Conservation (phyloP, 116 monocot species). For the Phalaenopsis hybrid region DNA sequence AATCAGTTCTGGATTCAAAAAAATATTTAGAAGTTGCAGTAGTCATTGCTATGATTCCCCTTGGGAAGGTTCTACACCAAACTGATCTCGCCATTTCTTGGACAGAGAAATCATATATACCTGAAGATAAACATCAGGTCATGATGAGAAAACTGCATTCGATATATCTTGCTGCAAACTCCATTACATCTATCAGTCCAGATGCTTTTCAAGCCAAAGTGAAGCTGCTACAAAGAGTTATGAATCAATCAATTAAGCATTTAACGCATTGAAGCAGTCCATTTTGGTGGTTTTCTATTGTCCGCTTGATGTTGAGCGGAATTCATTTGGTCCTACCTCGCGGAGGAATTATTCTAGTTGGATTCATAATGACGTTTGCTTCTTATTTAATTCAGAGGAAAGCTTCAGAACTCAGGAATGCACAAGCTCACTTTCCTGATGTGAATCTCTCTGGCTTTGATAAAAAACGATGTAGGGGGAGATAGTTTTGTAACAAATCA, state of each 20-base stretch:
- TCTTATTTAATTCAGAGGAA: constrained; percentile 37
- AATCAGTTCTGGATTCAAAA: constrained; percentile 14
- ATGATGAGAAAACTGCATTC: constrained; percentile 45
- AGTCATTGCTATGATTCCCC: constrained; percentile 53
- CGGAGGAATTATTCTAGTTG: constrained; percentile 43
- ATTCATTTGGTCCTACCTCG: constrained; percentile 25
- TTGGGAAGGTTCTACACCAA: constrained; percentile 32
- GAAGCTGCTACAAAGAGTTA: constrained; percentile 12
- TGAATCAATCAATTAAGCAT: constrained; percentile 9
- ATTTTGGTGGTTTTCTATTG: constrained; percentile 49
- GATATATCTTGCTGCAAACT: constrained; percentile 24
- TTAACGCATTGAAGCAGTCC: constrained; percentile 15
- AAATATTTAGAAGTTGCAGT: constrained; percentile 64
- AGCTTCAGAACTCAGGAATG: constrained; percentile 10
- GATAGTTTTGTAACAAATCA: too few species aligned
- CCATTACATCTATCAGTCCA: constrained; percentile 13
- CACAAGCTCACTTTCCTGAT: too few species aligned
- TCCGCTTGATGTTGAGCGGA: constrained; percentile 38
- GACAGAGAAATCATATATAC: constrained; percentile 56
- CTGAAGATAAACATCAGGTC: constrained; percentile 68
- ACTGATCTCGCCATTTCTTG: constrained; percentile 66
- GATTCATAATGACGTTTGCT: constrained; percentile 29
- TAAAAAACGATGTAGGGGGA: too few species aligned
- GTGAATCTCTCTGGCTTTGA: too few species aligned
- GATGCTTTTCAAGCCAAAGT: constrained; percentile 11